Evolutionary conservation across 352 stramenopile genomes (phyloP).

Genomic region (Elongisporangium prolatum): DNA sequence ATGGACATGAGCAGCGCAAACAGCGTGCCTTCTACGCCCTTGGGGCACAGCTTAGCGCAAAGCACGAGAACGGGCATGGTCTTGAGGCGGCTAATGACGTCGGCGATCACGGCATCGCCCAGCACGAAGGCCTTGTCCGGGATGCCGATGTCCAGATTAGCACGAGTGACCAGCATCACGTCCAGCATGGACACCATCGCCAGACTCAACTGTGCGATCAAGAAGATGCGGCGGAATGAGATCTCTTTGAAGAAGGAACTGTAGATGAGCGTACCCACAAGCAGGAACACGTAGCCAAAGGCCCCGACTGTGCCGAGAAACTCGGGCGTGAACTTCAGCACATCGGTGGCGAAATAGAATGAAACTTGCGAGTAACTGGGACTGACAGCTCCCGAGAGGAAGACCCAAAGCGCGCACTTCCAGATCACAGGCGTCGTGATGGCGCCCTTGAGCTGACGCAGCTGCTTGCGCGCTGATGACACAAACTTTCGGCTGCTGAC

Average conservation of each 20-base stretch:
- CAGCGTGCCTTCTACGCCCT: constrained; percentile 94
- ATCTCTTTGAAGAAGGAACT: constrained; percentile 87
- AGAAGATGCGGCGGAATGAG: constrained; percentile 92
- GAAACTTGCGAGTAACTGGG: constrained; percentile 93
- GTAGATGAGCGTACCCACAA: constrained; percentile 80
- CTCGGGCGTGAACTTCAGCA: constrained; percentile 93
- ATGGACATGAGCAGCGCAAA: constrained; percentile 98
- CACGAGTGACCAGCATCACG: constrained; percentile 88
- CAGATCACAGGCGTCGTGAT: constrained; percentile 90
- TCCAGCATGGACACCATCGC: constrained; percentile 72
- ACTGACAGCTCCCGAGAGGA: constrained; percentile 91
- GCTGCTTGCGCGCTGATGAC: constrained; percentile 40
- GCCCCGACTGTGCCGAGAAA: constrained; percentile 90
- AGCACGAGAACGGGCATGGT: constrained; percentile 94
- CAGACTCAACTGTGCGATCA: constrained; percentile 80
- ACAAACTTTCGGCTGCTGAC: constrained; percentile 46
- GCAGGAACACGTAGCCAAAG: constrained; percentile 74
- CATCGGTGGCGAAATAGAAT: constrained; percentile 95
- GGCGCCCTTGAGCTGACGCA: constrained; percentile 66
- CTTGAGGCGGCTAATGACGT: constrained; percentile 79
- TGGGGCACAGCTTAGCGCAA: constrained; percentile 92
- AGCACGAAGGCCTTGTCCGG: constrained; percentile 95
- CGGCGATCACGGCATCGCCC: constrained; percentile 90
- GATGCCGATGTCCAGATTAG: constrained; percentile 90
- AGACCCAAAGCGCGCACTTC: constrained; percentile 95